Evolutionary conservation across 768 basidiomycete genomes (phyloP).

Genomic region (Agrocybe pediades): DNA sequence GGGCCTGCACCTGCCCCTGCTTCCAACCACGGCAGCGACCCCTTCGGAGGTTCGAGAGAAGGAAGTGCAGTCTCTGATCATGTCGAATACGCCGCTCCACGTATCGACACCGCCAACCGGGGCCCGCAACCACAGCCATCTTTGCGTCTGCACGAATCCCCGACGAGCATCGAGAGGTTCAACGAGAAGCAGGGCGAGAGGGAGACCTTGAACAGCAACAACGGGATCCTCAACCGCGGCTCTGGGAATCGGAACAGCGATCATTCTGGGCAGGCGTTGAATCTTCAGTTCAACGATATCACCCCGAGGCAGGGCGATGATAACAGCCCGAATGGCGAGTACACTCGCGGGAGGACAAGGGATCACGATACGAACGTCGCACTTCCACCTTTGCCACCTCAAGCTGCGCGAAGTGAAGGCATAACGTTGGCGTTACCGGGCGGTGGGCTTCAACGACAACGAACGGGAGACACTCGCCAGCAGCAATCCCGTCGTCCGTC

Average conservation of each 20-base stretch:
- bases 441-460: not conserved
- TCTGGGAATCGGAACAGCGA: not conserved
- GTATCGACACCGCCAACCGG: not conserved
- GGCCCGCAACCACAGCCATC: not conserved
- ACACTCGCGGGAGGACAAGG: too few species aligned
- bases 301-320: not conserved
- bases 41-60: not conserved
- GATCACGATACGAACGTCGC: not conserved
- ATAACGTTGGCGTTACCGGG: not conserved
- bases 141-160: not conserved
- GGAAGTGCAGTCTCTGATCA: not conserved
- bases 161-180: not conserved
- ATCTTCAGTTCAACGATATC: not conserved
- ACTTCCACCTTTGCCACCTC: not conserved
- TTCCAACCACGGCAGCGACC: not conserved
- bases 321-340: too few species aligned
- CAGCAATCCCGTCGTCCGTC: not conserved
- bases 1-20: too few species aligned
- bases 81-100: not conserved
- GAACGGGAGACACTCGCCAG: slow-evolving; percentile 4
- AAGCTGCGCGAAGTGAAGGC: not conserved
- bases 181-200: slow-evolving; percentile 1
- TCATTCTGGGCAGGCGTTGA: not conserved
- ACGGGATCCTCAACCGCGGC: not conserved
- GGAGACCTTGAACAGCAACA: not conserved